phyloP scores from a whole-genome alignment of 169 alveolate genomes.

The Plasmodium ovale region DNA sequence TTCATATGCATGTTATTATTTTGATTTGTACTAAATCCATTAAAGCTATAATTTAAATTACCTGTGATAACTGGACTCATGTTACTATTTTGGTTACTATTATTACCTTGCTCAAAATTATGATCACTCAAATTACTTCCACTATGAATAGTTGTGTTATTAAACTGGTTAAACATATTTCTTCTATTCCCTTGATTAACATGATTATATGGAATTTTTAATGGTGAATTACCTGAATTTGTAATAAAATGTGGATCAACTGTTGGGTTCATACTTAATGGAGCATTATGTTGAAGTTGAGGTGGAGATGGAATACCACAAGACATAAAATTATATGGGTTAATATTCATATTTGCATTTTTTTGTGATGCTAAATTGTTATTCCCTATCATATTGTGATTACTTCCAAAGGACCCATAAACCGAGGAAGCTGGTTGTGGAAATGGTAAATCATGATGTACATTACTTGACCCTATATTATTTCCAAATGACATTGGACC shows the following conservation, averaged over 20 bases:
- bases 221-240: constrained; percentile 13
- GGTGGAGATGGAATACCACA: constrained; percentile 42
- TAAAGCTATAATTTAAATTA: constrained; percentile 21
- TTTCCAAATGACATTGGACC: constrained; percentile 21
- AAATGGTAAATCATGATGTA: constrained; percentile 56
- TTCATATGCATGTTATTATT: neutral
- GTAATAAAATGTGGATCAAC: constrained; percentile 44
- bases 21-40: constrained; percentile 3
- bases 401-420: constrained; percentile 41
- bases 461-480: constrained; percentile 8
- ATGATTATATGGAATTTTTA: constrained; percentile 60
- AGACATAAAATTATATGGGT: constrained; percentile 62
- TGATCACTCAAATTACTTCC: neutral
- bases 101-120: constrained; percentile 27
- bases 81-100: constrained; percentile 15
- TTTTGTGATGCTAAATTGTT: constrained; percentile 6
- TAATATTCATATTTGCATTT: constrained; percentile 17
- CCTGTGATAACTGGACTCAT: constrained; percentile 20
- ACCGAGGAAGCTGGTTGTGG: constrained; percentile 46
- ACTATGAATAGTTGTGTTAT: neutral
- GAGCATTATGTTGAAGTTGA: constrained; percentile 12
- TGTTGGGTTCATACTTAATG: constrained; percentile 20
- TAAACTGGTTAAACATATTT: constrained; percentile 45
- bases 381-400: constrained; percentile 15
- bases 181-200: constrained; percentile 36